Base-by-base conservation (phyloP, 2,329 filamentous ascomycete genomes). In the Exutisphaerella laricina region DNA sequence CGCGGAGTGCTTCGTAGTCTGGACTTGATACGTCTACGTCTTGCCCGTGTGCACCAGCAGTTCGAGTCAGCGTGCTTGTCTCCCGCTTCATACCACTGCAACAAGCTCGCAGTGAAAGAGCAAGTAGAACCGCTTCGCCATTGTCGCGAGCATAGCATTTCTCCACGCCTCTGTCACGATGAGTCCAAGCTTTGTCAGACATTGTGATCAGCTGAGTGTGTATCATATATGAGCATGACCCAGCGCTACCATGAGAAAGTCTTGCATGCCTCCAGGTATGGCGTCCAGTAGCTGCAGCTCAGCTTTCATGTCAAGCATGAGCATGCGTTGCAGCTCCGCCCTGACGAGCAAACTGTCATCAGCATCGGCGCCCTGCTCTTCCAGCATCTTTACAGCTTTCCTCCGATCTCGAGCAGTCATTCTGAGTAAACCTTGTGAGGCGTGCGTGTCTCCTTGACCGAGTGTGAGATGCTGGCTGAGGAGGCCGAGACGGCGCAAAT, bases 271-370 rank as follows among this genome's bases (percentile, higher is more conserved):
- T 26, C 45, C 35, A 3, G 55, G 46, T 6, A 51, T 32, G 10
- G 56, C 54, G 41, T 64, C 59, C 3, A 65, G 49, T 20, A 64
- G 21, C 45, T 92, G 84, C 38, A 90, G 85, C 58, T 92, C 86
- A 0, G 82, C 83, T 57, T 90, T 92, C 35, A 80, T 55, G 39
- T 84, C 83, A 38, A 89, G 66, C 67, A 85, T 74, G 14, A 90
- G 64, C 84, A 90, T 88, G 1, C 72, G 54, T 56, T 88, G 85
- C 12, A 90, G 54, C 54, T 88, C 82, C 68, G 20, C 66, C 55
- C 61, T 63, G 23, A 26, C 7, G 65, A 63, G n/a, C 22, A 25
- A 18, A 17, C 2, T 23, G 20, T 36, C 31, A 7, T 49, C 40
- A 10, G 54, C 43, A 4, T 28, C 38, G 4, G 29, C 18, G 2